Evolutionary conservation across 2,329 filamentous ascomycete genomes (phyloP), one percentile per base, ranked within the genome.

Genomic region (Pestalotiopsis sp.): DNA sequence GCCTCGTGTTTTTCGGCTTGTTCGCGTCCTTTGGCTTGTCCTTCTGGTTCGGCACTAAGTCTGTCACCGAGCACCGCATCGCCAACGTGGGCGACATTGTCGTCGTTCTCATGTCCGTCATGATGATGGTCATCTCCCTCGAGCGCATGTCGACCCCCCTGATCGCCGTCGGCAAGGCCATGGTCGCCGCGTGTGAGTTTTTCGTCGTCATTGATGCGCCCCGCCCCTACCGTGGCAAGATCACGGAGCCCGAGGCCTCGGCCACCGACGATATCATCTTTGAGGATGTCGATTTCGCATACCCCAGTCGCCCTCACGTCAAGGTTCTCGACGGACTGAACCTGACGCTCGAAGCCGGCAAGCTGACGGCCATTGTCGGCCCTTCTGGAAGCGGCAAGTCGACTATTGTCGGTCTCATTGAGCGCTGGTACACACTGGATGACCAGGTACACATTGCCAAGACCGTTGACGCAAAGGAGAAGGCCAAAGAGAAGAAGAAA

Each of bases 351-450:
- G 83, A 87, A 69, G 84, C 87, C 7, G 90, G 90, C 23, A 91
- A 92, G 74, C 86, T 90, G 2, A 93, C 91, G 0, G 92, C 92
- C 2, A 90, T 94, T 20, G 92, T 94, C 23, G 92, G 92, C 0
- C 87, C 91, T 0, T 92, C 90, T 2, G 92, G 92, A 0, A 90
- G 87, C 4, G 92, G 92, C 0, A 95, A 94, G 77, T 92, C 89
- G 65, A 94, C 92, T 0, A 89, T 94, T 31, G 88, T 93, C 0
- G 91, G 90, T 0, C 80, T 94, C 2, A 82, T 94, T 3, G 89
- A 94, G 75, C 83, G 91, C 40, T 94, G 91, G 90, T 94, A 94
- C 75, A 87, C 89, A 2, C 81, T 91, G 0, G 81, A 85, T 45
- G 82, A 86, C 5, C 84, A 89, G 69, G 80, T 85, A 67, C 73